phyloP scores from a whole-genome alignment of 1,284 basidiomycete genomes.

The Fomitiporia mediterranea region DNA sequence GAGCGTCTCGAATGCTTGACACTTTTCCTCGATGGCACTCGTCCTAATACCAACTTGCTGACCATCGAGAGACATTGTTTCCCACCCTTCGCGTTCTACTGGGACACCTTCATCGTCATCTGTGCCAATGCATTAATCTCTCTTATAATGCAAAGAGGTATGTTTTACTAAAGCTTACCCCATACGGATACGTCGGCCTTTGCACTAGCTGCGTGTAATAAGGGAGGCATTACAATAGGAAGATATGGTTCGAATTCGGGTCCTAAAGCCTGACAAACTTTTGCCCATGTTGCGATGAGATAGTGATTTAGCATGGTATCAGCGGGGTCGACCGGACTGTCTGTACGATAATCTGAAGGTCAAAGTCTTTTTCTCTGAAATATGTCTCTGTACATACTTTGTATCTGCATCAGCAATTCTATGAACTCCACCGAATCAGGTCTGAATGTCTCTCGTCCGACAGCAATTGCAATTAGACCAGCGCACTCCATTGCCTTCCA shows the following conservation, averaged over 20 bases:
- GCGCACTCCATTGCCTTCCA: conserved; percentile 86
- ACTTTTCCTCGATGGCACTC: conserved; percentile 80
- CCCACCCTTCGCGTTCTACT: conserved; percentile 68
- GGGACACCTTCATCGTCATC: conserved; percentile 47
- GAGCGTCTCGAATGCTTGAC: conserved; percentile 80
- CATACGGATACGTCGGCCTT: conserved; percentile 77
- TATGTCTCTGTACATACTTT: conserved; percentile 48
- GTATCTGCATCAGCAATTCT: conserved; percentile 70
- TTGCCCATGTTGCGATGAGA: conserved; percentile 77
- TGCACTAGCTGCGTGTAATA: conserved; percentile 71
- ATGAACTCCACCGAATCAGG: conserved; percentile 69
- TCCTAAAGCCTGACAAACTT: conserved; percentile 76
- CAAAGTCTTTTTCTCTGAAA: not conserved
- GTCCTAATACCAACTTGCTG: conserved; percentile 74
- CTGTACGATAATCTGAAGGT: conserved; percentile 37
- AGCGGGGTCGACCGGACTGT: conserved; percentile 55
- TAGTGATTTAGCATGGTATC: conserved; percentile 67
- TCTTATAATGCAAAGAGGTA: not conserved
- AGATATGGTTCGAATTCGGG: conserved; percentile 81
- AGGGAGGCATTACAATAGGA: conserved; percentile 72
- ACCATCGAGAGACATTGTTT: conserved; percentile 70
- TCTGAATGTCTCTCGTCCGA: conserved; percentile 72
- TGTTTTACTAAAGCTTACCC: conserved; percentile 52
- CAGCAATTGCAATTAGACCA: conserved; percentile 77
- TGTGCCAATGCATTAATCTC: conserved; percentile 20